Percentiles rank a stretch among this genome's conserved stretches.
These are phyloP conservation scores for Boeremia lycopersici DNA, from an alignment of 2,329 filamentous ascomycete genomes.

Conservation along the genomic window DNA sequence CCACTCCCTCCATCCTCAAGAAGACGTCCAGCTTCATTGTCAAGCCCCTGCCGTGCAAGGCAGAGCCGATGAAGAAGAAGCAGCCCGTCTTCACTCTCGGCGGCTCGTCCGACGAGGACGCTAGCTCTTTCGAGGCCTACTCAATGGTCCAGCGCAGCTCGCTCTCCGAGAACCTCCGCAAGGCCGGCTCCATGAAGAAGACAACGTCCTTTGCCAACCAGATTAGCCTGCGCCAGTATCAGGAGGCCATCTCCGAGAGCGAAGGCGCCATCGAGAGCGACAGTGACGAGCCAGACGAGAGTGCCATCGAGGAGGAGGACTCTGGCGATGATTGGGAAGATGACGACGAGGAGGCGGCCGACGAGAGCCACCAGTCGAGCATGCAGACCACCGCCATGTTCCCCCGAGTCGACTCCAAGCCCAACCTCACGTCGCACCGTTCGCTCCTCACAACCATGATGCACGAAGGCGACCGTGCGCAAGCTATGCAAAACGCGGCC, in stretches of 20 bases:
- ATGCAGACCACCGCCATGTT: constrained; percentile 82
- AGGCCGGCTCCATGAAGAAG: constrained; percentile 65
- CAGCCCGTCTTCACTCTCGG: constrained; percentile 76
- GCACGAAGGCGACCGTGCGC: constrained; percentile 76
- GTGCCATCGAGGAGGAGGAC: constrained; percentile 67
- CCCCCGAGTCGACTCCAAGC: constrained; percentile 86
- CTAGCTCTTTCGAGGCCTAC: constrained; percentile 71
- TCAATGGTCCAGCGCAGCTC: constrained; percentile 60
- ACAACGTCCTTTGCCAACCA: constrained; percentile 82
- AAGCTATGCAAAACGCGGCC: constrained; percentile 71
- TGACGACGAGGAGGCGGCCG: constrained; percentile 69
- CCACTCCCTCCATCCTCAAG: constrained; percentile 65
- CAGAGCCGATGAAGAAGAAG: constrained; percentile 64
- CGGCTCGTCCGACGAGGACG: constrained; percentile 81
- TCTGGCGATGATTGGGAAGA: constrained; percentile 59
- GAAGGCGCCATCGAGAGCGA: constrained; percentile 65
- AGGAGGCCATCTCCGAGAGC: constrained; percentile 60
- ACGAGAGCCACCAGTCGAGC: constrained; percentile 82
- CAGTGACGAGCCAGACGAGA: constrained; percentile 63
- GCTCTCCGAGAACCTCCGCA: constrained; percentile 59
- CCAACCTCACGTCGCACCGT: constrained; percentile 81
- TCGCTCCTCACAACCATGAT: constrained; percentile 91
- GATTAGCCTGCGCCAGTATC: constrained; percentile 70
- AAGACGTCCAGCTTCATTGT: constrained; percentile 43
- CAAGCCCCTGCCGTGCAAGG: constrained; percentile 36